Evolutionary conservation across 768 basidiomycete genomes (phyloP), one percentile per base, ranked within the genome.

Genomic region (Suillus discolor): DNA sequence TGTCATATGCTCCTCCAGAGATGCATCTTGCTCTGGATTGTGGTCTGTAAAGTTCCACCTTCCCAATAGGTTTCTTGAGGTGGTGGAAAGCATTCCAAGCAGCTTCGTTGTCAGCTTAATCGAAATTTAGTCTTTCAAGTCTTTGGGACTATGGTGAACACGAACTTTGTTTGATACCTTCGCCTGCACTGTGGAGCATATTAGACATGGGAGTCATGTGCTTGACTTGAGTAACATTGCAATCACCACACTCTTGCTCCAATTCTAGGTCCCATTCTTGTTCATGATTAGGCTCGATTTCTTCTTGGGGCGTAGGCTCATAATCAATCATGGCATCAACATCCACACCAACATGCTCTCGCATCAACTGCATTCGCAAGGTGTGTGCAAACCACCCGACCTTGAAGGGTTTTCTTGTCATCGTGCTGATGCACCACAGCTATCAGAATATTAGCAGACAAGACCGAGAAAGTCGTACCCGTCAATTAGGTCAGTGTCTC

Each of bases 351-450:
- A 97, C 82, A 74, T 99, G 97, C 73, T 99, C 97, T 68, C 92
- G 85, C 97, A 99, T 99, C 66, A 99, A 81, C 20, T 97, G 88
- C 55, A 99, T 84, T 7, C 97, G 90, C 13, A 99, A 83, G 4
- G 92, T 92, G 77, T 99, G 97, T 2, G 97, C 96, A 77, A 97
- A 99, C 28, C 97, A 90, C 23, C 97, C 97, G 65, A 99, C 97
- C 84, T 94, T 88, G 83, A 92, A 99, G 0, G 96, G 93, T 70
- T 87, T 87, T 20, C 97, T 97, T 11, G 89, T 96, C 97, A 99
- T 99, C 1, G 85, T 90, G 62, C 96, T 96, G 64, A 6, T 65
- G 44, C n/a, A 34, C 64, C 8, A 23, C 44, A n/a, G 59, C 70
- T 18, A 64, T 61, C 59, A 55, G 20, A 49, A 18, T 34, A n/a